Conservation (phyloP, 2,329 filamentous ascomycete genomes). For the Colletotrichum cereale region DNA sequence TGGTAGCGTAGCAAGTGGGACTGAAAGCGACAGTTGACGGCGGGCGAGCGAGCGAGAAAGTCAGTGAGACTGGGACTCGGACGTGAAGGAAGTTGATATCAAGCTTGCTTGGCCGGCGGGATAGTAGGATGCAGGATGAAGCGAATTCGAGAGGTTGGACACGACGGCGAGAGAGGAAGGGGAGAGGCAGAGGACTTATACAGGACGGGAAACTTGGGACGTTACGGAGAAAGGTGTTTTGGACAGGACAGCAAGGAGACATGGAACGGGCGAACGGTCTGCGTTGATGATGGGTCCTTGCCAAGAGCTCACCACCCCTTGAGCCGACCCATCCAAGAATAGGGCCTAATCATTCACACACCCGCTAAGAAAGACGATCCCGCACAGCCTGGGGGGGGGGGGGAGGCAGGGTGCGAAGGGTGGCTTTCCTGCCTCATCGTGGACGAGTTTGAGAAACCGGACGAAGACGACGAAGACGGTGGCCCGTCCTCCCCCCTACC, state of each 20-base stretch:
- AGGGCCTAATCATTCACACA: constrained; percentile 22
- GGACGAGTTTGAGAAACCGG: constrained; percentile 29
- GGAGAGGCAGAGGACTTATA: constrained; percentile 26
- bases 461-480: constrained; percentile 23
- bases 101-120: background rate
- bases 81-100: constrained; percentile 1
- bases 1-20: background rate
- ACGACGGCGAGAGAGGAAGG: background rate
- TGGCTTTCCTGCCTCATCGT: constrained; percentile 24
- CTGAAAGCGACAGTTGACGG: background rate
- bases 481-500: background rate
- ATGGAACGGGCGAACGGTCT: constrained; percentile 14
- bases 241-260: constrained; percentile 15
- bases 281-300: constrained; percentile 23
- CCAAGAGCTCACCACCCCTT: constrained; percentile 24
- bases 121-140: constrained; percentile 12
- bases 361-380: constrained; percentile 1
- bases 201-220: constrained; percentile 24
- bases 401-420: constrained; percentile 1
- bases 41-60: background rate
- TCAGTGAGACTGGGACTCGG: background rate
- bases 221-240: constrained; percentile 12
- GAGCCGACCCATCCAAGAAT: constrained; percentile 28
- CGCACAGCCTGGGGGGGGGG: constrained; percentile 21
- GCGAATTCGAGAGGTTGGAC: constrained; percentile 10